phyloP scores from a whole-genome alignment of 1,284 basidiomycete species.

The Athelia sp. region DNA sequence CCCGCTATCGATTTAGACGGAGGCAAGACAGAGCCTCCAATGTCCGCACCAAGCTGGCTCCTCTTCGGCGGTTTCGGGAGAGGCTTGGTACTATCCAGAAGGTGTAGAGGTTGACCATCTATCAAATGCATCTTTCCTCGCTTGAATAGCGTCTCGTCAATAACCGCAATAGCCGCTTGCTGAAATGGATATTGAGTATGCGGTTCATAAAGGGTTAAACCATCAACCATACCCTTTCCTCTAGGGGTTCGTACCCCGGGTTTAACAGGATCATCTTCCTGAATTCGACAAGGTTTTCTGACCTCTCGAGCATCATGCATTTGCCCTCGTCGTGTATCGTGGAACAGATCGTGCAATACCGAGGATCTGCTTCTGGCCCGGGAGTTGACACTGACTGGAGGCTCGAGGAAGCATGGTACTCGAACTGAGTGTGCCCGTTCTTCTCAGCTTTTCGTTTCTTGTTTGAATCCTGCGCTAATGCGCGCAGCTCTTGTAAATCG shows the following conservation, averaged over 20 bases:
- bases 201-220: background rate
- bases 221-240: slow-evolving; percentile 49
- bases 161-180: slow-evolving; percentile 58
- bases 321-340: slow-evolving; percentile 41
- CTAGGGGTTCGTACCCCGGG: slow-evolving; percentile 56
- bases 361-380: background rate
- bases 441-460: background rate
- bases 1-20: background rate
- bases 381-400: background rate
- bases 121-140: slow-evolving; percentile 53
- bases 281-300: slow-evolving; percentile 63
- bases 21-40: background rate
- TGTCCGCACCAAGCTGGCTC: slow-evolving; percentile 3
- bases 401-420: too few relatives aligned
- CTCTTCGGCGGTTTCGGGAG: slow-evolving; percentile 12
- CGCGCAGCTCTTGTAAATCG: slow-evolving; percentile 16
- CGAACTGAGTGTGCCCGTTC: too few relatives aligned
- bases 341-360: slow-evolving; percentile 60
- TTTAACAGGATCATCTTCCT: slow-evolving; percentile 59
- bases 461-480: slow-evolving; percentile 7
- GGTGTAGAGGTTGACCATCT: slow-evolving; percentile 55
- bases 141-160: slow-evolving; percentile 53
- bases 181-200: slow-evolving; percentile 19
- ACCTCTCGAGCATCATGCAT: slow-evolving; percentile 61
- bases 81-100: slow-evolving; percentile 30